phyloP scores from a whole-genome alignment of 1,139 yeast species.

The Scheffersomyces quercinus region DNA sequence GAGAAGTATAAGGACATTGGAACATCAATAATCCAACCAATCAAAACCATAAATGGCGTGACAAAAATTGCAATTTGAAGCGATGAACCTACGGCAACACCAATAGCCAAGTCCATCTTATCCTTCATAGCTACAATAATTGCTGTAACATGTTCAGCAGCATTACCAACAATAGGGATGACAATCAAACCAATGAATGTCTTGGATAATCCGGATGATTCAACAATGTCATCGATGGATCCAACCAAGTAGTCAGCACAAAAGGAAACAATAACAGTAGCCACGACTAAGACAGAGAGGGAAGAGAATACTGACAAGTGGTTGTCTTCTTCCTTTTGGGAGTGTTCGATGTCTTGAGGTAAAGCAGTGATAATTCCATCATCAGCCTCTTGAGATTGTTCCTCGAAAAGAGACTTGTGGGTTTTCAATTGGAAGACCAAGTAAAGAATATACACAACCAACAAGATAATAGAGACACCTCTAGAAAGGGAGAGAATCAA shows the following conservation, averaged over 20 bases:
- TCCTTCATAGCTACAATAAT: slow-evolving; percentile 92
- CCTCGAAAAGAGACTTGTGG: slow-evolving; percentile 60
- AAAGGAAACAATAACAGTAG: slow-evolving; percentile 82
- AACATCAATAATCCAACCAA: slow-evolving; percentile 87
- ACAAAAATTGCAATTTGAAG: slow-evolving; percentile 92
- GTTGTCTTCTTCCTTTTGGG: slow-evolving; percentile 23
- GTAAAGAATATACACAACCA: slow-evolving; percentile 76
- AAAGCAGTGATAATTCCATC: slow-evolving; percentile 36
- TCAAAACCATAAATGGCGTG: slow-evolving; percentile 89
- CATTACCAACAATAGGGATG: slow-evolving; percentile 96
- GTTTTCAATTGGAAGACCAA: slow-evolving; percentile 86
- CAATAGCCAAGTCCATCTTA: slow-evolving; percentile 96
- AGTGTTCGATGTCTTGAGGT: slow-evolving; percentile 33
- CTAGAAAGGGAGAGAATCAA: slow-evolving; percentile 77
- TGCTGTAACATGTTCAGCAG: slow-evolving; percentile 98
- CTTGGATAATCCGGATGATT: slow-evolving; percentile 80
- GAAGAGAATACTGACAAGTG: slow-evolving; percentile 46
- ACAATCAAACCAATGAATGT: slow-evolving; percentile 93
- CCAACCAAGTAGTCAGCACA: slow-evolving; percentile 95
- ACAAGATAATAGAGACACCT: slow-evolving; percentile 79
- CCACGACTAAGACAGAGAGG: slow-evolving; percentile 49
- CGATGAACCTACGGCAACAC: slow-evolving; percentile 97
- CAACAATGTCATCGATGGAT: slow-evolving; percentile 87
- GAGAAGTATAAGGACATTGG: slow-evolving; percentile 94
- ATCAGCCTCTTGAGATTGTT: slow-evolving; percentile 37